phyloP scores from a whole-genome alignment of 306 rosid species.

The Cicer arietinum region DNA sequence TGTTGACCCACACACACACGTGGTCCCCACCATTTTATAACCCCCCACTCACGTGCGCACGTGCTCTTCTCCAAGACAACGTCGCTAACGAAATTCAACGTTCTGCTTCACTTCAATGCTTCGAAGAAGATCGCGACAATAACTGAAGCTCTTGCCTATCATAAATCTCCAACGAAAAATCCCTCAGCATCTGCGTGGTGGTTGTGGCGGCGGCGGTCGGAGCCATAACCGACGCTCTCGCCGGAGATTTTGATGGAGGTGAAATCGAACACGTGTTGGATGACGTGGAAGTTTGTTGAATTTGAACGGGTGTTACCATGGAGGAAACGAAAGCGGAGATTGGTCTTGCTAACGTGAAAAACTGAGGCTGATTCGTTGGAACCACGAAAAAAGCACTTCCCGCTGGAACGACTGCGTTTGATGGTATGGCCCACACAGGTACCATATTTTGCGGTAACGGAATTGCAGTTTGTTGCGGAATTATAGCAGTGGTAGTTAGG shows the following conservation, averaged over 20 bases:
- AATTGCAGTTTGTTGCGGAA: conserved; percentile 49
- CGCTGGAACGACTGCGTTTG: conserved; percentile 55
- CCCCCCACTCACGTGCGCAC: conserved; percentile 61
- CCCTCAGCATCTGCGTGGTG: conserved; percentile 59
- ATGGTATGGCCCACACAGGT: conserved; percentile 78
- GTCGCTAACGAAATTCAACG: conserved; percentile 26
- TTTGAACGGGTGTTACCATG: conserved; percentile 48
- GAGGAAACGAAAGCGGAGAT: conserved; percentile 68
- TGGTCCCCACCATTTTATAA: conserved; percentile 61
- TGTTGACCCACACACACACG: conserved; percentile 47
- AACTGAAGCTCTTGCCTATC: conserved; percentile 77
- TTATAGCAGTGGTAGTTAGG: background rate
- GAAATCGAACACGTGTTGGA: conserved; percentile 1
- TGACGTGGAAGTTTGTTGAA: conserved; percentile 38
- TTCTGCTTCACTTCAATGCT: conserved; percentile 44
- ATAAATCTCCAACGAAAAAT: conserved; percentile 73
- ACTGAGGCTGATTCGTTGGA: conserved; percentile 59
- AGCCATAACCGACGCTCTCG: conserved; percentile 48
- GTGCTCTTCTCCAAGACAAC: conserved; percentile 50
- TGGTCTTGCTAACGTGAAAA: conserved; percentile 59
- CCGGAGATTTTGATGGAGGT: conserved; percentile 43
- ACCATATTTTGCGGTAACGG: conserved; percentile 55
- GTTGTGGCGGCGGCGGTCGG: conserved; percentile 33
- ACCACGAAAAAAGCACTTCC: conserved; percentile 59
- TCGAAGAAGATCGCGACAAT: conserved; percentile 61